Evolutionary conservation across 306 rosid species (phyloP).

Genomic region (Sicyos edulis): DNA sequence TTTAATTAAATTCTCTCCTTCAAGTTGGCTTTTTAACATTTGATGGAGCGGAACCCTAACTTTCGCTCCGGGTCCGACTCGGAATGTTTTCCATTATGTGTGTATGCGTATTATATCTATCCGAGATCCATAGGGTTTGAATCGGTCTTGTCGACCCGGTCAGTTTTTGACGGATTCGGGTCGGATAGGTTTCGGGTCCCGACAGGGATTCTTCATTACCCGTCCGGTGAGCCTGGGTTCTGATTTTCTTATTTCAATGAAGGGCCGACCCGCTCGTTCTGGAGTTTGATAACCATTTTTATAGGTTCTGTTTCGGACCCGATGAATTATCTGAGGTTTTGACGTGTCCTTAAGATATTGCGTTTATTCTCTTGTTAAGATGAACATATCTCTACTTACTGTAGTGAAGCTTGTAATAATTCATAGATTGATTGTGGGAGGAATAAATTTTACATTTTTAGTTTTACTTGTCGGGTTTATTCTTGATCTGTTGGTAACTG

Average conservation of each 20-base stretch:
- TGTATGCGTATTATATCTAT: constrained; percentile 7
- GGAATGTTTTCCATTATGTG: constrained; percentile 10
- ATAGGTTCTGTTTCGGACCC: constrained; percentile 15
- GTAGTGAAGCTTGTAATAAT: neutral
- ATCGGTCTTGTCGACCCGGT: constrained; percentile 33
- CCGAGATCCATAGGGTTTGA: constrained; percentile 30
- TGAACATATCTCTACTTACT: neutral
- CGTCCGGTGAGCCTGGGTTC: constrained; percentile 26
- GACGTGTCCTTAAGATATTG: neutral
- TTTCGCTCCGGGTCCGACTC: constrained; percentile 30
- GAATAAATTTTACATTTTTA: neutral
- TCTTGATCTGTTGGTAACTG: neutral
- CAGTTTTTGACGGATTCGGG: constrained; percentile 22
- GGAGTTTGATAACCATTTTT: neutral
- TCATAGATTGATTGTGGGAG: constrained; percentile 1
- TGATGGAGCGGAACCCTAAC: constrained; percentile 22
- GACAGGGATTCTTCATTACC: constrained; percentile 17
- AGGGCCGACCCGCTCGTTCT: constrained; percentile 25
- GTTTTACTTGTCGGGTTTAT: constrained; percentile 9
- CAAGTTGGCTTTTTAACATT: neutral
- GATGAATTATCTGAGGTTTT: neutral
- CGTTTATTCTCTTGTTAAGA: neutral
- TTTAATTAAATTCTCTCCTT: neutral
- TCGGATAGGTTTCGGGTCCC: constrained; percentile 34
- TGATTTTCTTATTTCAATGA: neutral